phyloP scores from a whole-genome alignment of 208 protist genomes.

The Trypanosoma rangeli region DNA sequence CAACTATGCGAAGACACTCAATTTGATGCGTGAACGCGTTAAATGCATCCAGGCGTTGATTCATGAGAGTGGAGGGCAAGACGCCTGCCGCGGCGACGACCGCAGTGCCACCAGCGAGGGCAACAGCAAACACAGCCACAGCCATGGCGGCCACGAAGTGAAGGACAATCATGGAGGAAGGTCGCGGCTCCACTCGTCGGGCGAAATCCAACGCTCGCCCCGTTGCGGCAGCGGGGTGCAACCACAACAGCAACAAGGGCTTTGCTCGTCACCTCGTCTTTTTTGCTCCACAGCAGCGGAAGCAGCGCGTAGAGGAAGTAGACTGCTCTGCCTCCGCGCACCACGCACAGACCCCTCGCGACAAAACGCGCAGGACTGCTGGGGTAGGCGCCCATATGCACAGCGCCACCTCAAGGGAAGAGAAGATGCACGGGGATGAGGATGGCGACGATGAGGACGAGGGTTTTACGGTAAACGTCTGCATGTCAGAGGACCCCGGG shows the following conservation, averaged over 20 bases:
- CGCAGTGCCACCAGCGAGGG: background rate
- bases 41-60: constrained; percentile 49
- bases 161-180: constrained; percentile 1
- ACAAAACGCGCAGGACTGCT: background rate
- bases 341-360: background rate
- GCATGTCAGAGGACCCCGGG: constrained; percentile 14
- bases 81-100: background rate
- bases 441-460: constrained; percentile 25
- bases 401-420: background rate
- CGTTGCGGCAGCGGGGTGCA: background rate
- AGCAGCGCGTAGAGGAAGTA: background rate
- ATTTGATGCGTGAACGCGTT: constrained; percentile 55
- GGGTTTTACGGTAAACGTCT: constrained; percentile 32
- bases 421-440: background rate
- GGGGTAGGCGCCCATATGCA: background rate
- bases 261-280: constrained; percentile 3
- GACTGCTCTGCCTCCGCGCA: background rate
- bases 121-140: background rate
- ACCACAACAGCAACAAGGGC: background rate
- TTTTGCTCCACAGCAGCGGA: background rate
- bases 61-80: constrained; percentile 9
- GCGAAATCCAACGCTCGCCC: background rate
- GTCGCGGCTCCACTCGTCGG: background rate
- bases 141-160: background rate
- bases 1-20: constrained; percentile 23